phyloP scores from a whole-genome alignment of 129 eudicot genomes.

The Artemisia tridentata region DNA sequence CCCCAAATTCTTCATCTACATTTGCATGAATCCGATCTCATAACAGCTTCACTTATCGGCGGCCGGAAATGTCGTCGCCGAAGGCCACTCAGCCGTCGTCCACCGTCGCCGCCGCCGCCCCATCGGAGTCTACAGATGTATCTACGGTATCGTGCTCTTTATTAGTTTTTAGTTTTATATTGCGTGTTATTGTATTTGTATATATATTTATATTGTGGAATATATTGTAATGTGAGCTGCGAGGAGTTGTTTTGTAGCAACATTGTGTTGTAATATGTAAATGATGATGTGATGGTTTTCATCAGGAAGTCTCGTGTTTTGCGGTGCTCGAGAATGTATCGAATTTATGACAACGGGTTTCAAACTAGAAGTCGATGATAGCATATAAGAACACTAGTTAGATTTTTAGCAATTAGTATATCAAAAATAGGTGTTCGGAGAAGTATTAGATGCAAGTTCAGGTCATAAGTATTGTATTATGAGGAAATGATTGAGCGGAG shows the following conservation, averaged over 20 bases:
- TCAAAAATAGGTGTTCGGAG: too few species aligned
- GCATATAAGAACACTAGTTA: too few species aligned
- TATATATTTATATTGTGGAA: background rate
- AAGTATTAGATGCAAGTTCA: too few species aligned
- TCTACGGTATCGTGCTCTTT: slow-evolving; percentile 28
- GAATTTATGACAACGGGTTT: too few species aligned
- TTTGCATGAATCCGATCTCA: slow-evolving; percentile 53
- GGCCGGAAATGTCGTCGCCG: slow-evolving; percentile 68
- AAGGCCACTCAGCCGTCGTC: slow-evolving; percentile 33
- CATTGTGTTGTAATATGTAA: slow-evolving; percentile 21
- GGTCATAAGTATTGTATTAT: too few species aligned
- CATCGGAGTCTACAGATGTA: slow-evolving; percentile 50
- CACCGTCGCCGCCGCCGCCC: slow-evolving; percentile 36
- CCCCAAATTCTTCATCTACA: slow-evolving; percentile 26
- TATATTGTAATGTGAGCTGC: background rate
- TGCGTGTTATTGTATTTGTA: background rate
- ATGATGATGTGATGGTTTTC: too few species aligned
- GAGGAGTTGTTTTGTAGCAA: slow-evolving; percentile 16
- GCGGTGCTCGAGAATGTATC: too few species aligned
- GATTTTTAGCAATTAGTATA: too few species aligned
- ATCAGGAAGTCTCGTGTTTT: too few species aligned
- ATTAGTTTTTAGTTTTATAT: background rate
- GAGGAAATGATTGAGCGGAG: too few species aligned
- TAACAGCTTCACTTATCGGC: slow-evolving; percentile 21
- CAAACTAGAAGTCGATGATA: too few species aligned